Percentiles rank a stretch among this genome's conserved stretches.
Evolutionary conservation across 1,139 yeast genomes (phyloP).

Genomic region (Hansenula sp.): DNA sequence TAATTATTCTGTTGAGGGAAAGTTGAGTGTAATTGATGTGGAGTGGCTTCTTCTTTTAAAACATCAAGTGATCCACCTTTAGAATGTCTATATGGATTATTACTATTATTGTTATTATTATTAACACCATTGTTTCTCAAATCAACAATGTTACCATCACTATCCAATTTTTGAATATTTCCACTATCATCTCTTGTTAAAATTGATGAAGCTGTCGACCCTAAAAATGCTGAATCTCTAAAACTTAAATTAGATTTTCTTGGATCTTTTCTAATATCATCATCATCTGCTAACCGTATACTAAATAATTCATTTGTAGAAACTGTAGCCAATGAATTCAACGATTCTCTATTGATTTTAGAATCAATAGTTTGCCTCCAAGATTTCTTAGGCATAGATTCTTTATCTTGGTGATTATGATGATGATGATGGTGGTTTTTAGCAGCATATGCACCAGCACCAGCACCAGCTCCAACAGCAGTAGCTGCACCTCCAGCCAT

Average conservation of each 20-base stretch:
- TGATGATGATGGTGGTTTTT: neutral
- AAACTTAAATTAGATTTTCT: constrained; percentile 34
- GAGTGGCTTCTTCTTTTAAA: constrained; percentile 17
- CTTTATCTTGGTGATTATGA: constrained; percentile 18
- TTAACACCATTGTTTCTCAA: constrained; percentile 2
- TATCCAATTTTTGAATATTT: constrained; percentile 48
- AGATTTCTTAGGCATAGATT: constrained; percentile 48
- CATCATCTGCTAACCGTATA: constrained; percentile 70
- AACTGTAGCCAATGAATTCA: constrained; percentile 76
- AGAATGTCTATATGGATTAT: constrained; percentile 18
- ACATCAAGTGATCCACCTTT: constrained; percentile 20
- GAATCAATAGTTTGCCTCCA: constrained; percentile 63
- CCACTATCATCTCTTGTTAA: constrained; percentile 29
- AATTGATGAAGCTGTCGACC: constrained; percentile 21
- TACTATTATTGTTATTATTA: neutral
- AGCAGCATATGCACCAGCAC: neutral
- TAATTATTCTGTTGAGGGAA: neutral
- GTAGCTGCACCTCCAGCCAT: constrained; percentile 13
- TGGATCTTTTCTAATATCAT: constrained; percentile 36
- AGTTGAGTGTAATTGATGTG: constrained; percentile 6
- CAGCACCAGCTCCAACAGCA: constrained; percentile 1
- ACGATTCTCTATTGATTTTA: constrained; percentile 49
- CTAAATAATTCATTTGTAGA: constrained; percentile 82
- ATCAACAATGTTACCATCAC: constrained; percentile 49
- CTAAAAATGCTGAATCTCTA: constrained; percentile 38